These are phyloP conservation scores for Symbiodinium natans DNA, from an alignment of 73 alveolate species.

Conservation along the genomic window DNA sequence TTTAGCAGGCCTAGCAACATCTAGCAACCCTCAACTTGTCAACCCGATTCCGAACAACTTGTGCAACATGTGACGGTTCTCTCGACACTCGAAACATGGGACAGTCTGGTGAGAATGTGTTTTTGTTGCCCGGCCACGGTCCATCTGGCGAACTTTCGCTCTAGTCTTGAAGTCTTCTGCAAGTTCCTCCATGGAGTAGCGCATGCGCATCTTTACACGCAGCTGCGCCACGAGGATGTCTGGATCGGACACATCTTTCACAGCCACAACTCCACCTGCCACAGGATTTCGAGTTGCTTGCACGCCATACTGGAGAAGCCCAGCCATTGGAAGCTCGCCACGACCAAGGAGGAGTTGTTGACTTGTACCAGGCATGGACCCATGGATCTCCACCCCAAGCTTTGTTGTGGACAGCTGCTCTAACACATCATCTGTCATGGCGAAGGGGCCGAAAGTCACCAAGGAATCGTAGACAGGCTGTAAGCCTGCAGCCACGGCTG, in stretches of 20 bases:
- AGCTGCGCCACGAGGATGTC: slow-evolving; percentile 79
- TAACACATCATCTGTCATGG: slow-evolving; percentile 36
- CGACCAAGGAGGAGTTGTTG: slow-evolving; percentile 46
- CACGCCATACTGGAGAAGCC: slow-evolving; percentile 56
- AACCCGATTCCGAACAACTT: too few species aligned
- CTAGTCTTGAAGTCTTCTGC: slow-evolving; percentile 56
- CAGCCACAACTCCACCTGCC: slow-evolving; percentile 72
- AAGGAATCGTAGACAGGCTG: slow-evolving; percentile 74
- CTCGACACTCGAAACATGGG: too few species aligned
- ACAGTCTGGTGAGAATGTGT: too few species aligned
- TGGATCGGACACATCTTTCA: slow-evolving; percentile 45
- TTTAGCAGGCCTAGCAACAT: too few species aligned
- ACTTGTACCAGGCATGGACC: slow-evolving; percentile 78
- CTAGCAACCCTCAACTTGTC: too few species aligned
- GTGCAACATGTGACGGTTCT: too few species aligned
- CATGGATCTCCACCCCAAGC: slow-evolving; percentile 61
- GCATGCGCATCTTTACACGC: slow-evolving; percentile 82
- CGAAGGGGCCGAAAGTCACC: slow-evolving; percentile 85
- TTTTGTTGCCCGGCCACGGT: slow-evolving; percentile 52
- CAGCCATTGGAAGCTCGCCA: slow-evolving; percentile 57
- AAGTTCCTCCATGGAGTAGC: slow-evolving; percentile 79
- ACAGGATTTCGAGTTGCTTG: slow-evolving; percentile 81
- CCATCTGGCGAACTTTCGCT: slow-evolving; percentile 55
- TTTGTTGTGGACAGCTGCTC: slow-evolving; percentile 17
- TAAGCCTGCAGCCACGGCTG: slow-evolving; percentile 59